Evolutionary conservation across 2,329 filamentous ascomycete genomes (phyloP).

Genomic region (Fusarium palustre): DNA sequence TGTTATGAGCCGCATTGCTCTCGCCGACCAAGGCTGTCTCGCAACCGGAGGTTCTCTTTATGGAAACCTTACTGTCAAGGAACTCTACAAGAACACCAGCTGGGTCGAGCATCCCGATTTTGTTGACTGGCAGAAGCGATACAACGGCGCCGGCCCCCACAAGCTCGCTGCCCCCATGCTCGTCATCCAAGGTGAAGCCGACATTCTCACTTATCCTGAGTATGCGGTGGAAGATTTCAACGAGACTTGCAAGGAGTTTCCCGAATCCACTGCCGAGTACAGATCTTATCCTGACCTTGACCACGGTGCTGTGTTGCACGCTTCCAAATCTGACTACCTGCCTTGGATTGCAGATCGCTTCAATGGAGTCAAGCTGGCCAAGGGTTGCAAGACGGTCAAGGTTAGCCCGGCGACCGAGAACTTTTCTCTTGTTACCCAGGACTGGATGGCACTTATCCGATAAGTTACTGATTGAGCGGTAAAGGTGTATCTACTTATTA

Average conservation of each 20-base stretch:
- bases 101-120: conserved; percentile 18
- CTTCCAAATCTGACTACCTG: neutral
- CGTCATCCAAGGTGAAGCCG: conserved; percentile 10
- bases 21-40: conserved; percentile 14
- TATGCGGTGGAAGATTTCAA: conserved; percentile 12
- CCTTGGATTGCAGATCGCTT: conserved; percentile 14
- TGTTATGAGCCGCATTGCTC: neutral
- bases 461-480: neutral
- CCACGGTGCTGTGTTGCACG: neutral
- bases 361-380: neutral
- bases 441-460: neutral
- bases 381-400: conserved; percentile 7
- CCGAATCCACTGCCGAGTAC: conserved; percentile 4
- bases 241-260: conserved; percentile 7
- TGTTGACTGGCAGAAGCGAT: conserved; percentile 24
- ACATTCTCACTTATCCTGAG: conserved; percentile 14
- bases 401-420: neutral
- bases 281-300: conserved; percentile 2
- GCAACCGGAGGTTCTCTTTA: neutral
- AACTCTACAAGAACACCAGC: conserved; percentile 24
- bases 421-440: neutral
- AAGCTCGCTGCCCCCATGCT: conserved; percentile 25
- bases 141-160: conserved; percentile 14
- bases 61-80: neutral
- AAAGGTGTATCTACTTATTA: fast-evolving